Evolutionary conservation across 1,139 yeast genomes (phyloP).

Genomic region (Lizanozyma gosingica): DNA sequence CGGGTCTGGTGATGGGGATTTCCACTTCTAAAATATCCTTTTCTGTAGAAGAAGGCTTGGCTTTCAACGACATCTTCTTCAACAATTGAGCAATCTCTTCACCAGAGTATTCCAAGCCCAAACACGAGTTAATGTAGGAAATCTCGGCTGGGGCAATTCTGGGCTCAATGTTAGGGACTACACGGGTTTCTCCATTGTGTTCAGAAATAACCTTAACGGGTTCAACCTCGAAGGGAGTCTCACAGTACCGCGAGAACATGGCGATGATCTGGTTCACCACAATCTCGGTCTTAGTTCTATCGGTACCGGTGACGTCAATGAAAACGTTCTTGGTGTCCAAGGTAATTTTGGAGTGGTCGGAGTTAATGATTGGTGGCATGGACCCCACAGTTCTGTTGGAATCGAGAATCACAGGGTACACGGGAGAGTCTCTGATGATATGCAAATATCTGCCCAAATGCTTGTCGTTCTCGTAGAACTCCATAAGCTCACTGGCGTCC

Average conservation of each 20-base stretch:
- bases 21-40: slow-evolving; percentile 53
- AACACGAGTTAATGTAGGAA: slow-evolving; percentile 81
- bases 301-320: slow-evolving; percentile 93
- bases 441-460: slow-evolving; percentile 83
- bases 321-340: slow-evolving; percentile 80
- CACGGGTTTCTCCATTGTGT: slow-evolving; percentile 71
- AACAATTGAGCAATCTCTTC: slow-evolving; percentile 63
- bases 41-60: slow-evolving; percentile 42
- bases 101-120: slow-evolving; percentile 68
- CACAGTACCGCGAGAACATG: slow-evolving; percentile 87
- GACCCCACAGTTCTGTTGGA: slow-evolving; percentile 74
- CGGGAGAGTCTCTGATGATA: slow-evolving; percentile 82
- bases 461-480: slow-evolving; percentile 84
- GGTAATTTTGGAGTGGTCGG: slow-evolving; percentile 82
- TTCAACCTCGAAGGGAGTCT: slow-evolving; percentile 71
- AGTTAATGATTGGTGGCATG: slow-evolving; percentile 94
- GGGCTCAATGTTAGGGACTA: slow-evolving; percentile 65
- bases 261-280: slow-evolving; percentile 90
- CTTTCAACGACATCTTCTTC: slow-evolving; percentile 72
- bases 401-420: slow-evolving; percentile 85
- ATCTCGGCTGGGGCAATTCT: slow-evolving; percentile 70
- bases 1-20: slow-evolving; percentile 92
- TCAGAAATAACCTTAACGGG: slow-evolving; percentile 80
- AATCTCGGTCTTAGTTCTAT: slow-evolving; percentile 83
- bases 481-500: slow-evolving; percentile 76